Conservation (phyloP, 306 rosid genomes). For the barrel medic (Medicago truncatula) region DNA sequence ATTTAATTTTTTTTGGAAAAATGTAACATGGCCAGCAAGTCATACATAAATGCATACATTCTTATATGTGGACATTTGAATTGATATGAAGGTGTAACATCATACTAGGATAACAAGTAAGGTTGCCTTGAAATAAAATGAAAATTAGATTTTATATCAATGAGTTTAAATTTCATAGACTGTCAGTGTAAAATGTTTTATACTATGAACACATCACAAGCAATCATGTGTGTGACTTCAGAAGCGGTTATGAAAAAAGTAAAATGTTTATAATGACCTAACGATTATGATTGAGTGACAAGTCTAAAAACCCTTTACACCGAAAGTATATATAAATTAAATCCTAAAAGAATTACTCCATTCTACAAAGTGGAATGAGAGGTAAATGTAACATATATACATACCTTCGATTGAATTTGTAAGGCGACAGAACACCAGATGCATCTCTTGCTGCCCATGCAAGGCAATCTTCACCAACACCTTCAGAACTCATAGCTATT, state of each 20-base stretch:
- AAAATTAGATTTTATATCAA: background rate
- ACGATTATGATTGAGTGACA: no score
- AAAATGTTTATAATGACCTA: no score
- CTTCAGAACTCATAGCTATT: constrained; percentile 54
- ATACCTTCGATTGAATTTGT: constrained; percentile 77
- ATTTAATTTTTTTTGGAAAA: background rate
- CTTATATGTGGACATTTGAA: background rate
- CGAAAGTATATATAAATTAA: no score
- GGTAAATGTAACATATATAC: background rate
- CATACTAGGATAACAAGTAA: background rate
- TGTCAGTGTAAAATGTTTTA: no score
- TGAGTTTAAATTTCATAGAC: no score
- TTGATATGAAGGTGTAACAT: constrained; percentile 1
- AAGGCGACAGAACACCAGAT: constrained; percentile 72
- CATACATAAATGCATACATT: background rate
- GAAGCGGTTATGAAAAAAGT: no score
- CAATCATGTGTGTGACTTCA: no score
- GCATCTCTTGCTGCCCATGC: constrained; percentile 88
- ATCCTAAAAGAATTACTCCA: background rate
- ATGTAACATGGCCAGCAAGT: background rate
- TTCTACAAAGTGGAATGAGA: constrained; percentile 19
- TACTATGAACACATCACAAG: no score
- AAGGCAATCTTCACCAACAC: constrained; percentile 56
- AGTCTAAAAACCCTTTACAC: no score
- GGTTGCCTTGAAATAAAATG: background rate